Evolutionary conservation across 1,284 basidiomycete genomes (phyloP).

Genomic region (Ganoderma lingzhi): DNA sequence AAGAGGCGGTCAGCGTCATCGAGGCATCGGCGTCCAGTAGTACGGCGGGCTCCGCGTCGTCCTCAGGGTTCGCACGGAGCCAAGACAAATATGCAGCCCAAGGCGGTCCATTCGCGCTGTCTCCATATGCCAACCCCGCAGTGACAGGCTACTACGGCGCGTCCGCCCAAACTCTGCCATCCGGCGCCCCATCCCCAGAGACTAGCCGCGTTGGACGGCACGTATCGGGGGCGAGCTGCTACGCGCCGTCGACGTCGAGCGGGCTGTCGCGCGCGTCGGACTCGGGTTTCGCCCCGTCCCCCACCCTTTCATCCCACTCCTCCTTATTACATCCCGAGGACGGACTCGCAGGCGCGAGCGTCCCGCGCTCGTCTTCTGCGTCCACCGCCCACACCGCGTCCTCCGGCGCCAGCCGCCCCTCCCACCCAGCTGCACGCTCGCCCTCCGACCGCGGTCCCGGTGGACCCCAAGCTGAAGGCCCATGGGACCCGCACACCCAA

Average conservation of each 20-base stretch:
- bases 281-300: neutral
- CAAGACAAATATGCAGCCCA: neutral
- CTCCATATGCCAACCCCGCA: neutral
- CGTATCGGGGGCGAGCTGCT: constrained; percentile 1
- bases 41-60: neutral
- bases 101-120: neutral
- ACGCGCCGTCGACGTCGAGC: constrained; percentile 3
- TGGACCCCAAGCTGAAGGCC: no score
- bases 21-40: neutral
- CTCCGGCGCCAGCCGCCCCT: neutral
- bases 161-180: neutral
- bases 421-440: neutral
- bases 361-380: neutral
- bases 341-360: neutral
- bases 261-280: neutral
- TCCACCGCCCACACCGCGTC: neutral
- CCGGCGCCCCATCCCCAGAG: neutral
- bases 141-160: constrained; percentile 6
- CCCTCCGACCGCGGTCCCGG: neutral
- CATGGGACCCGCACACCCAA: no score
- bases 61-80: neutral
- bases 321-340: neutral
- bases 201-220: neutral
- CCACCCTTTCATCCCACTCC: neutral
- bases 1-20: neutral